Base-by-base conservation (phyloP, 1,284 basidiomycete species). In the Malassezia vespertilionis region DNA sequence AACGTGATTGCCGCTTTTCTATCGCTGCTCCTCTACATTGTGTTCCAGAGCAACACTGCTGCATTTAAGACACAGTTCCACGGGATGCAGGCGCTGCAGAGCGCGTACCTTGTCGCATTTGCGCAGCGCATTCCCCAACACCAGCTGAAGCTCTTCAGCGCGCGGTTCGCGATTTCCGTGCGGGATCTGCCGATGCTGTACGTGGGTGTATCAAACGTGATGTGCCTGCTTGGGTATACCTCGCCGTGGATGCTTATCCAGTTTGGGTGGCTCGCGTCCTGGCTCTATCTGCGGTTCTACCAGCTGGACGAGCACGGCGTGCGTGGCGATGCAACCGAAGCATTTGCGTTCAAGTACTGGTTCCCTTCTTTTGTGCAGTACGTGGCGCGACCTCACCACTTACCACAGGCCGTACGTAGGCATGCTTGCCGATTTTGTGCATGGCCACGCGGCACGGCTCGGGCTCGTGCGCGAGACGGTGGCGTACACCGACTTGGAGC, bases 91-190 rank as follows among this genome's bases (percentile, higher is more conserved):
- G 84, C 86, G 2, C 75, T 97, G n/a, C 86, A 93, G 65, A 82
- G 82, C 38, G 85, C 80, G 4, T 78, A 91, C 56, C 77, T 97
- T 30, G 91, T 97, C 44, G 91, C 89, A 9, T 93, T 95, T 73
- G 95, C 89, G 2, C 91, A 97, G 71, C 74, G 93, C 46, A 95
- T 96, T 58, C 91, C 93, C 21, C 91, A 97, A 71, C 89, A 97
- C 63, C 90, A 95, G 72, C 82, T 97, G 5, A 91, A 96, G 69
- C 66, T 96, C 12, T 77, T 96, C 56, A 41, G 46, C 27, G 87
- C 17, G 31, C 28, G 24, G 24, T 51, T 36, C 43, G 5, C 8
- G 6, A n/a, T 36, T 9, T 22, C 21, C 6, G 24, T 40, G 5
- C 44, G 38, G 86, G 81, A 79, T 9, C 73, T 96, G 26, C 93